Percentiles rank a stretch among this genome's conserved stretches.
phyloP scores from a whole-genome alignment of 257 asterid genomes.

The Nicotiana tabacum region DNA sequence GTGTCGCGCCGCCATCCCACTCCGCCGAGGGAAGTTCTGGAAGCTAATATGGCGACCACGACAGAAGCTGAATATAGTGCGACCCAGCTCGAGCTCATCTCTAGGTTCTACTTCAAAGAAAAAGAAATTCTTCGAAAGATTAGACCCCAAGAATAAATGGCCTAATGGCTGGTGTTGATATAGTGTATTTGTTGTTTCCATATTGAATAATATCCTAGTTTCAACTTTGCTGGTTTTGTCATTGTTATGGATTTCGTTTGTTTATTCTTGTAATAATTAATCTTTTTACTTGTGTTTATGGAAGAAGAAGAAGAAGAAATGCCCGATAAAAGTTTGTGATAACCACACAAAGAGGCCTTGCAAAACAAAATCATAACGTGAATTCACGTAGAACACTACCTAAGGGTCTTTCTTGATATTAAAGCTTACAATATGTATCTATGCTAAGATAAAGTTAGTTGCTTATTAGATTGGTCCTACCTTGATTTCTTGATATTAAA shows the following conservation, averaged over 20 bases:
- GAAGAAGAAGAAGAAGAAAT: neutral
- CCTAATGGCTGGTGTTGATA: constrained; percentile 75
- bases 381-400: neutral
- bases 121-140: constrained; percentile 30
- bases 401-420: neutral
- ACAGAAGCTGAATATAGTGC: constrained; percentile 20
- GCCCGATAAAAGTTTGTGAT: neutral
- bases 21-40: constrained; percentile 30
- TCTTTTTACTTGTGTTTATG: neutral
- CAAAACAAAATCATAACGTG: neutral
- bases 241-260: neutral
- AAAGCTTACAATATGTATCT: neutral
- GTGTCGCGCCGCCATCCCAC: constrained; percentile 6
- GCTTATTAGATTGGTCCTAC: neutral
- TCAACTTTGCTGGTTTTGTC: neutral
- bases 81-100: constrained; percentile 1
- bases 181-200: neutral
- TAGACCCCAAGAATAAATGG: constrained; percentile 54
- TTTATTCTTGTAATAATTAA: neutral
- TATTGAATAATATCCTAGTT: neutral
- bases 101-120: constrained; percentile 23
- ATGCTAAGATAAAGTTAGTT: no score
- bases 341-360: neutral
- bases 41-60: constrained; percentile 35
- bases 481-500: no score